Conservation (phyloP, 352 stramenopile species). For the Globisporangium middletonii region DNA sequence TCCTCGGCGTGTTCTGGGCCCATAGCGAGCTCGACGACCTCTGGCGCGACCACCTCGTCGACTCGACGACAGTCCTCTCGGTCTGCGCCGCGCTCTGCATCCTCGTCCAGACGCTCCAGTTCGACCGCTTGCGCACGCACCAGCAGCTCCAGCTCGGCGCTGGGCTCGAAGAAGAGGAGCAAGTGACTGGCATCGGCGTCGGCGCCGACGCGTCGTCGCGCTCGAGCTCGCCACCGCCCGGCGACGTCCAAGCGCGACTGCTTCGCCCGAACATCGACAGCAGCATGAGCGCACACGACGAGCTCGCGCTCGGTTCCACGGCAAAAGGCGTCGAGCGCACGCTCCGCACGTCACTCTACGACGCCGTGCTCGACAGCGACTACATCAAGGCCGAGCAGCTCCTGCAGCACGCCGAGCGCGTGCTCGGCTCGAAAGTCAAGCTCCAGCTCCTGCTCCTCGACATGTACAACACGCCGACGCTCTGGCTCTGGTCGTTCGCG, state of each 20-base stretch:
- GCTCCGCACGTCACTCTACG: conserved; percentile 38
- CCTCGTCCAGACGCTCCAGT: conserved; percentile 53
- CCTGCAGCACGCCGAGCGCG: conserved; percentile 40
- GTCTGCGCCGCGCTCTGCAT: conserved; percentile 36
- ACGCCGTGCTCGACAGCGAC: conserved; percentile 42
- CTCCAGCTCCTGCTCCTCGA: conserved; percentile 52
- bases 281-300: conserved; percentile 33
- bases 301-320: conserved; percentile 28
- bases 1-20: conserved; percentile 35
- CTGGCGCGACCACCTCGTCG: conserved; percentile 20
- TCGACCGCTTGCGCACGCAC: conserved; percentile 54
- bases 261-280: conserved; percentile 34
- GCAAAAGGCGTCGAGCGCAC: conserved; percentile 38
- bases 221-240: not conserved
- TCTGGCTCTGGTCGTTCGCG: conserved; percentile 63
- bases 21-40: conserved; percentile 44
- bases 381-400: conserved; percentile 31
- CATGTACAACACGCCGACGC: conserved; percentile 67
- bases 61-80: conserved; percentile 15
- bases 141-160: conserved; percentile 58
- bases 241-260: conserved; percentile 9
- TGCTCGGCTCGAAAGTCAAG: conserved; percentile 56
- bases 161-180: conserved; percentile 42
- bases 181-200: conserved; percentile 13
- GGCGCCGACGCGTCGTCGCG: conserved; percentile 3